These are phyloP conservation scores for Lentinula detonsa DNA, from an alignment of 768 basidiomycete genomes.

Conservation along the genomic window DNA sequence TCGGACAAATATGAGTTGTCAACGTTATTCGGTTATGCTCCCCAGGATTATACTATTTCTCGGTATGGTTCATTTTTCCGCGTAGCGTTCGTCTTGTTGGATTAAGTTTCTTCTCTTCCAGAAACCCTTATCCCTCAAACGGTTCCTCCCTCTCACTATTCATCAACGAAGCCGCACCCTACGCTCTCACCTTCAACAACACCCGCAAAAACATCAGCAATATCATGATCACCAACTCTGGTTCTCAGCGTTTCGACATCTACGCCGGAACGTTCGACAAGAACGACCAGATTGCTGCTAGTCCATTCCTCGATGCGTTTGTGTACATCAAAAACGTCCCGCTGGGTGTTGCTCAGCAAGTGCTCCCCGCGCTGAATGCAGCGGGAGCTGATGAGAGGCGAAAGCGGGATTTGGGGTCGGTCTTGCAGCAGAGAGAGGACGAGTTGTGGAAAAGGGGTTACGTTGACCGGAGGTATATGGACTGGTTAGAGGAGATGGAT, in stretches of 20 bases:
- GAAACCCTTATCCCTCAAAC: slow-evolving; percentile 57
- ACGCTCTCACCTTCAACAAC: slow-evolving; percentile 57
- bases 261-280: slow-evolving; percentile 67
- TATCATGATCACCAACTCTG: slow-evolving; percentile 62
- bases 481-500: slow-evolving; percentile 59
- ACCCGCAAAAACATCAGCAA: slow-evolving; percentile 52
- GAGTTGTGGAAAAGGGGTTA: slow-evolving; percentile 42
- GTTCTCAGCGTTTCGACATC: slow-evolving; percentile 60
- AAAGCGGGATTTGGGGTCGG: slow-evolving; percentile 17
- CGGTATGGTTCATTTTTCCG: slow-evolving; percentile 28
- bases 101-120: slow-evolving; percentile 16
- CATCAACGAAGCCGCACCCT: slow-evolving; percentile 47
- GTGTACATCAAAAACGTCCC: slow-evolving; percentile 55
- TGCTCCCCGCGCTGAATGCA: slow-evolving; percentile 48
- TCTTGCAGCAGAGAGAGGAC: slow-evolving; percentile 26
- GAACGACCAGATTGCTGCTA: slow-evolving; percentile 75
- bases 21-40: slow-evolving; percentile 63
- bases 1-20: slow-evolving; percentile 56
- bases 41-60: slow-evolving; percentile 65
- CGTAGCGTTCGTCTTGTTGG: not conserved
- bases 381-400: slow-evolving; percentile 33
- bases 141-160: slow-evolving; percentile 56
- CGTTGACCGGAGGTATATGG: slow-evolving; percentile 42
- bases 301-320: slow-evolving; percentile 65
- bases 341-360: slow-evolving; percentile 41